Evolutionary conservation across 352 stramenopile genomes (phyloP).

Genomic region (Hyaloperonospora arabidopsidis): DNA sequence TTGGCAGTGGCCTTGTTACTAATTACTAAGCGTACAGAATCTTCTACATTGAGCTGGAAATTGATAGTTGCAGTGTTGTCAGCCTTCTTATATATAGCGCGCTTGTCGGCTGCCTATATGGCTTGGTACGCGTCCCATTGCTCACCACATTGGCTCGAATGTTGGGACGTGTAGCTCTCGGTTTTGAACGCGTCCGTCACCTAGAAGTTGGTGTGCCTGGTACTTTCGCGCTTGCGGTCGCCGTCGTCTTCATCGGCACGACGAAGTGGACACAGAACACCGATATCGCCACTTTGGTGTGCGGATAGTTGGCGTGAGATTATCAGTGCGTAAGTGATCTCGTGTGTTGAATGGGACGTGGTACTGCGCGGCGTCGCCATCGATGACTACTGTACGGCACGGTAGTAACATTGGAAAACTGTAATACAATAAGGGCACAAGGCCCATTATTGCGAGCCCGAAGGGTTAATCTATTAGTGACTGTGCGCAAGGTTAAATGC

Average conservation of each 20-base stretch:
- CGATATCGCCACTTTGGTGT: not conserved
- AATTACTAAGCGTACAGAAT: not conserved
- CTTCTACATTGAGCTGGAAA: too few relatives aligned
- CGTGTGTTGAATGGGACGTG: slow-evolving; percentile 1
- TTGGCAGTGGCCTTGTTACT: not conserved
- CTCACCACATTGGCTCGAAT: not conserved
- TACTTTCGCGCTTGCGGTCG: not conserved
- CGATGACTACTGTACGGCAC: not conserved
- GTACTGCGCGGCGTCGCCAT: not conserved
- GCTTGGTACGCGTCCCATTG: slow-evolving; percentile 1
- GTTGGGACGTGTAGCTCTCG: slow-evolving; percentile 1
- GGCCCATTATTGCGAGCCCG: too few relatives aligned
- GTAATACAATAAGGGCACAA: too few relatives aligned
- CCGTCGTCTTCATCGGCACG: too few relatives aligned
- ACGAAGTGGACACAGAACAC: not conserved
- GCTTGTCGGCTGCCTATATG: not conserved
- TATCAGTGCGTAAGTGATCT: too few relatives aligned
- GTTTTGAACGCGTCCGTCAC: slow-evolving; percentile 1
- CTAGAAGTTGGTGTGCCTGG: not conserved
- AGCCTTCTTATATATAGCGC: not conserved
- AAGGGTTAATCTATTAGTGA: too few relatives aligned
- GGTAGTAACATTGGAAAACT: not conserved
- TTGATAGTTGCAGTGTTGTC: not conserved
- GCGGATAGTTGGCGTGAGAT: not conserved
- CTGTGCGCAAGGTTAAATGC: too few relatives aligned